Conservation (phyloP, 345 rosid species). For the Carallia pectinifolia region DNA sequence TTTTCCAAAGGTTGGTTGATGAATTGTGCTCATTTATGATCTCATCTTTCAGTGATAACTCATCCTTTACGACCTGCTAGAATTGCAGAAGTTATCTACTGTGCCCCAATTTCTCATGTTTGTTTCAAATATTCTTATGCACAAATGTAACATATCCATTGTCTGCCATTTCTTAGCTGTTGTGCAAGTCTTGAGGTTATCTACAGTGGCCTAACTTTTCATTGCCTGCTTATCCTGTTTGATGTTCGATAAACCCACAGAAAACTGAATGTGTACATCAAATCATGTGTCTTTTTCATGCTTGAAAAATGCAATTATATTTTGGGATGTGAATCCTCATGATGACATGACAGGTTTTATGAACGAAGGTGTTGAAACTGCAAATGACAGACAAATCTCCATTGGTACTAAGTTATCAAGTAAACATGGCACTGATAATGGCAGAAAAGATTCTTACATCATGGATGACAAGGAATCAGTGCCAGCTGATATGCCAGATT, state of each 20-base stretch:
- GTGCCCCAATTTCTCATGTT: not conserved
- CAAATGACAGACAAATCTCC: slow-evolving; percentile 24
- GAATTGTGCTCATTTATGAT: too few relatives aligned
- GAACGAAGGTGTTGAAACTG: slow-evolving; percentile 46
- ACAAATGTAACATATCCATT: not conserved
- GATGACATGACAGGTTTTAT: slow-evolving; percentile 33
- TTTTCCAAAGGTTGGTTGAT: too few relatives aligned
- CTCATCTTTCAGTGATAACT: too few relatives aligned
- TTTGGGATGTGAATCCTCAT: slow-evolving; percentile 15
- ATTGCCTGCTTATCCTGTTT: not conserved
- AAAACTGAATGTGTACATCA: not conserved
- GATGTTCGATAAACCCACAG: not conserved
- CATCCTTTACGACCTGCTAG: too few relatives aligned
- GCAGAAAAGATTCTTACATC: slow-evolving; percentile 16
- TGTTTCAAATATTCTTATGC: not conserved
- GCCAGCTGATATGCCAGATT: slow-evolving; percentile 50
- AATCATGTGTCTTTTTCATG: not conserved
- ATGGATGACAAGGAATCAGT: slow-evolving; percentile 26
- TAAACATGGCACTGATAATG: slow-evolving; percentile 8
- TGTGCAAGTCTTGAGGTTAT: slow-evolving; percentile 3
- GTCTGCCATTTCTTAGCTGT: not conserved
- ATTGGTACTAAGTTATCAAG: slow-evolving; percentile 17
- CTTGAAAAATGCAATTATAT: not conserved
- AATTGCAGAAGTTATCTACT: too few relatives aligned
- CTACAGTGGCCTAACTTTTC: too few relatives aligned